A percentile compares a stretch with the other conserved stretches of the same genome.
These are phyloP conservation scores for Bathelium albidoporum DNA, from an alignment of 495 filamentous ascomycete genomes.

Conservation along the genomic window DNA sequence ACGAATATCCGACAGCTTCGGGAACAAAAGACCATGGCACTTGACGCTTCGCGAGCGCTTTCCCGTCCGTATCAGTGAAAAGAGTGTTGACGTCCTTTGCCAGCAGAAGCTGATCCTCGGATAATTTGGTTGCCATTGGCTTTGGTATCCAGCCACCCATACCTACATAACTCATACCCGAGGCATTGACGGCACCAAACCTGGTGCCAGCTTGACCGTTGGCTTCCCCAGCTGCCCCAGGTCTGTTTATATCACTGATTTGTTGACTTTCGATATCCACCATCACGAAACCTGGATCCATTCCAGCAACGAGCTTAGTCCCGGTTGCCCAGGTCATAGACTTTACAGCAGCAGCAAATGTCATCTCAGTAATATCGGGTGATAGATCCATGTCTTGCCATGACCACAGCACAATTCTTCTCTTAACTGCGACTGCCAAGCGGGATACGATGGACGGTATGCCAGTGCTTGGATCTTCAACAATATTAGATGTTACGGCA, in stretches of 20 bases:
- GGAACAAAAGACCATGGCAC: constrained; percentile 85
- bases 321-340: constrained; percentile 83
- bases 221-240: constrained; percentile 57
- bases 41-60: constrained; percentile 71
- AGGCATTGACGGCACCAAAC: constrained; percentile 57
- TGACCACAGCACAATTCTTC: constrained; percentile 79
- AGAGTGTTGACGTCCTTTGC: constrained; percentile 94
- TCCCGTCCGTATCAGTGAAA: constrained; percentile 77
- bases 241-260: constrained; percentile 66
- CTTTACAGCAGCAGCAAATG: constrained; percentile 66
- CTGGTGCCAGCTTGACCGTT: constrained; percentile 46
- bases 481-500: constrained; percentile 87
- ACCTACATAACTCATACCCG: constrained; percentile 90
- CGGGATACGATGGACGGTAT: constrained; percentile 85
- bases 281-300: constrained; percentile 79
- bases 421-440: constrained; percentile 83
- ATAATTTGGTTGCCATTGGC: constrained; percentile 71
- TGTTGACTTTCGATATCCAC: constrained; percentile 67
- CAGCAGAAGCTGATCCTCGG: constrained; percentile 73
- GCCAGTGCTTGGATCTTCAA: constrained; percentile 74
- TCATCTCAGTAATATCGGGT: constrained; percentile 61
- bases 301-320: constrained; percentile 72
- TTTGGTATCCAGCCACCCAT: constrained; percentile 84
- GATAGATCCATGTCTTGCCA: constrained; percentile 92
- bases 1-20: constrained; percentile 85